Conservation (phyloP, 768 basidiomycete genomes). For the Rhodotorula babjevae region DNA sequence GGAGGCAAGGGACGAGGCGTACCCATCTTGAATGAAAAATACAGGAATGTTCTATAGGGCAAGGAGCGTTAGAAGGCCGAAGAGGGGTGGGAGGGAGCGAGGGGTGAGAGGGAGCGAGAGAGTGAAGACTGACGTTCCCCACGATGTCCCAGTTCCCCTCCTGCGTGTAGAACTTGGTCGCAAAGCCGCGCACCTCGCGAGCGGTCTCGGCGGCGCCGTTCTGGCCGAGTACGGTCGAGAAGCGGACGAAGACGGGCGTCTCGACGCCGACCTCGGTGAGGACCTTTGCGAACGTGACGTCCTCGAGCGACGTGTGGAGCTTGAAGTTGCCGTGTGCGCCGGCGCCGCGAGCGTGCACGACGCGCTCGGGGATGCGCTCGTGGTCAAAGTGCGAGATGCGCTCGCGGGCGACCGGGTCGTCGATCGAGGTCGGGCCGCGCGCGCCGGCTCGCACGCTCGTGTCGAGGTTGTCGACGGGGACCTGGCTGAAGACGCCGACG, state of each 20-base stretch:
- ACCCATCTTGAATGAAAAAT: slow-evolving; percentile 50
- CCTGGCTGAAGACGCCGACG: slow-evolving; percentile 15
- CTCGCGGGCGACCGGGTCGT: slow-evolving; percentile 50
- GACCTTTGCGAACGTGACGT: slow-evolving; percentile 61
- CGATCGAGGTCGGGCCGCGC: slow-evolving; percentile 68
- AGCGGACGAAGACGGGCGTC: slow-evolving; percentile 75
- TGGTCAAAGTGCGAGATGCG: slow-evolving; percentile 47
- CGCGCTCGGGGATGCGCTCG: slow-evolving; percentile 69
- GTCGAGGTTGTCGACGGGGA: slow-evolving; percentile 41
- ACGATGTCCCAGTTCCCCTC: slow-evolving; percentile 79
- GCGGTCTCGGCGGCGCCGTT: slow-evolving; percentile 56
- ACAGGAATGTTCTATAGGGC: slow-evolving; percentile 42
- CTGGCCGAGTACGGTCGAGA: slow-evolving; percentile 66
- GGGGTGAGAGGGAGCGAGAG: too few relatives aligned
- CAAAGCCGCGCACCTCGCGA: slow-evolving; percentile 82
- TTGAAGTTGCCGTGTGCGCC: slow-evolving; percentile 78
- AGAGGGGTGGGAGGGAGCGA: not conserved
- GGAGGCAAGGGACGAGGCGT: too few relatives aligned
- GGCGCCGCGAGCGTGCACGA: slow-evolving; percentile 50
- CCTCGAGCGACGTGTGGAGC: slow-evolving; percentile 64
- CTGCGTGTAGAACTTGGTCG: slow-evolving; percentile 72
- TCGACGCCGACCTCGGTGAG: slow-evolving; percentile 46
- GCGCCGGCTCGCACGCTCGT: slow-evolving; percentile 50
- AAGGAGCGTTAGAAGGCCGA: not conserved
- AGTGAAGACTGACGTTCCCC: slow-evolving; percentile 55